Percentiles rank a stretch among this genome's conserved stretches.
Conservation (phyloP, 2,329 filamentous ascomycete species). For the Penicillium digitatum region DNA sequence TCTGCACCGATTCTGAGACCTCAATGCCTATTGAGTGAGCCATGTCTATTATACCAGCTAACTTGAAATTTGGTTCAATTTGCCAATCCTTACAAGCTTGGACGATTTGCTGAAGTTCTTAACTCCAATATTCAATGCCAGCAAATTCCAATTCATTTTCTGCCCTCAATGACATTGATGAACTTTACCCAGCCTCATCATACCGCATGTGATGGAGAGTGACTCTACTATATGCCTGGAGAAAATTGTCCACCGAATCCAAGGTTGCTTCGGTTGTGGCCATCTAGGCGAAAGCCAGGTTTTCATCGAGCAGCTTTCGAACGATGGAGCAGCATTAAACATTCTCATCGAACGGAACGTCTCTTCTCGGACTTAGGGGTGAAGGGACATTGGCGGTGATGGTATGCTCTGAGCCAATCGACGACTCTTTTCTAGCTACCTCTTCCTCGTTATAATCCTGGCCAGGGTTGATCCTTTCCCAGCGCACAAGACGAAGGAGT, state of each 20-base stretch:
- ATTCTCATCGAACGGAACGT: constrained; percentile 2
- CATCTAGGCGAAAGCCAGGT: not conserved
- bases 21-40: not conserved
- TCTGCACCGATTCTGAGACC: not conserved
- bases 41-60: not conserved
- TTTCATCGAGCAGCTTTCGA: too few species aligned
- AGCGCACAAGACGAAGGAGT: constrained; percentile 46
- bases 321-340: not conserved
- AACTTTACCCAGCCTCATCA: not conserved
- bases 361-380: not conserved
- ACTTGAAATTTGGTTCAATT: not conserved
- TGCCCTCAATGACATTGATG: not conserved
- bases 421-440: constrained; percentile 19
- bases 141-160: not conserved
- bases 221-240: not conserved
- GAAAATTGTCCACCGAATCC: not conserved
- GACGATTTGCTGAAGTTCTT: too few species aligned
- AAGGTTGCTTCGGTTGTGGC: not conserved
- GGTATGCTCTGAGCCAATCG: constrained; percentile 12
- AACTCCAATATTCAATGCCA: not conserved
- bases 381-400: constrained; percentile 4
- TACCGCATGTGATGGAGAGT: not conserved
- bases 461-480: constrained; percentile 45
- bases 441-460: constrained; percentile 54
- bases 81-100: not conserved